Base-by-base conservation (phyloP, 2,329 filamentous ascomycete species). In the Clonostachys byssicola region DNA sequence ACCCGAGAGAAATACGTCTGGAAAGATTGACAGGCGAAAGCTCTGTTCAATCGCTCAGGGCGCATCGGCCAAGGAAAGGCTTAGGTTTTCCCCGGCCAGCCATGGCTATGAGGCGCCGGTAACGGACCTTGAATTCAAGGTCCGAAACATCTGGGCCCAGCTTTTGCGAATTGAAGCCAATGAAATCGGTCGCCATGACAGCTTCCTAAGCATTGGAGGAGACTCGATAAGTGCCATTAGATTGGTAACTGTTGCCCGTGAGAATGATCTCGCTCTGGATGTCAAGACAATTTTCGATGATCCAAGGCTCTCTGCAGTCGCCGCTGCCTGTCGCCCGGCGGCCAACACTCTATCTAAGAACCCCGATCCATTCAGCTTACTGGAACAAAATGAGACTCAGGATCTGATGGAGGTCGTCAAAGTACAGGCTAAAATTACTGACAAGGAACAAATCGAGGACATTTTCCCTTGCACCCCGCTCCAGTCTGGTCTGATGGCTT, bases 201-300 rank as follows among this genome's bases (percentile, higher is more conserved):
- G 62, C 56, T 74, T 74, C 59, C 66, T 74, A 51, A 60, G 58
- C 0, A 59, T 72, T 3, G 71, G 71, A 3, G 71, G 73, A 6
- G 72, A 75, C 56, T 75, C 73, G 0, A 60, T 75, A 7, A 60
- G 61, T 9, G 71, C 72, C 2, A 75, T 75, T 70, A 66, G 63
- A 45, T 56, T 75, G 3, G 69, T 72, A 2, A 61, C 70, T 5
- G 58, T 60, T 33, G 68, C 69, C 5, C 60, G 65, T 45, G 58
- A 54, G 3, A 52, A 54, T 7, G 61, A 60, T 10, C 51, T 73
- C 13, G 49, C 58, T 3, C 53, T 75, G 23, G 69, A 65, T 5
- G 70, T 75, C 1, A 64, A 64, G 7, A 61, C 56, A 41, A 65
- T 71, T 34, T 73, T 75, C 47, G 59, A 59, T n/a, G 58, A 67